These are phyloP conservation scores for Calvatia gigantea DNA, from an alignment of 768 basidiomycete species.

Conservation along the genomic window DNA sequence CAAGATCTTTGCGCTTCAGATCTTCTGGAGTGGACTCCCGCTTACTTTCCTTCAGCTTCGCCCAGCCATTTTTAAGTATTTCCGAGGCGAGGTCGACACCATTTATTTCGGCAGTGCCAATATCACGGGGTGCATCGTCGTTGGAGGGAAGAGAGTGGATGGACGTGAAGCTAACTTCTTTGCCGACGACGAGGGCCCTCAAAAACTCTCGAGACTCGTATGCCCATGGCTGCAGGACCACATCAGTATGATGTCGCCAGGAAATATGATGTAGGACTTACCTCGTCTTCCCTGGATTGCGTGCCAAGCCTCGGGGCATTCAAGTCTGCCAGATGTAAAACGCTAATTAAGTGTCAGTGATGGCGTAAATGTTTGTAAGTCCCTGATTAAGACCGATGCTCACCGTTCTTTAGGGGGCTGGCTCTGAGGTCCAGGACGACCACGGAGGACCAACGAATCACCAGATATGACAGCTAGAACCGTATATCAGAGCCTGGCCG, in stretches of 20 bases:
- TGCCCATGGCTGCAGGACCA: constrained; percentile 66
- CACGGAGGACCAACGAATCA: constrained; percentile 84
- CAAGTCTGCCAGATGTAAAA: constrained; percentile 88
- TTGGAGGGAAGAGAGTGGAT: constrained; percentile 75
- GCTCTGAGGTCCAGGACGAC: constrained; percentile 72
- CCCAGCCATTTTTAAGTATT: constrained; percentile 90
- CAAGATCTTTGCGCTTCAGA: constrained; percentile 63
- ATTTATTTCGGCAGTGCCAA: constrained; percentile 71
- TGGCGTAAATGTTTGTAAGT: not conserved
- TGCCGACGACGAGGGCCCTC: constrained; percentile 81
- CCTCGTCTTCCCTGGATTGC: constrained; percentile 86
- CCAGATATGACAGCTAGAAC: constrained; percentile 81
- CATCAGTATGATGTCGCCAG: not conserved
- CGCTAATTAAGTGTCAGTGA: constrained; percentile 49
- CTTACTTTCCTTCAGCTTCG: constrained; percentile 83
- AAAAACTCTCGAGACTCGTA: constrained; percentile 93
- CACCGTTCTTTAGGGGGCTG: constrained; percentile 90
- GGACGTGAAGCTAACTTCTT: constrained; percentile 82
- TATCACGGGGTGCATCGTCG: constrained; percentile 75
- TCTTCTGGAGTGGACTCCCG: constrained; percentile 83
- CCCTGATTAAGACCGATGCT: constrained; percentile 12
- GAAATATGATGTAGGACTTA: constrained; percentile 22
- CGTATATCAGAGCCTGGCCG: constrained; percentile 20
- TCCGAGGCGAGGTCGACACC: constrained; percentile 73
- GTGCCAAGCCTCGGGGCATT: constrained; percentile 83